Conservation (phyloP, 768 basidiomycete species). For the Russula sp. region DNA sequence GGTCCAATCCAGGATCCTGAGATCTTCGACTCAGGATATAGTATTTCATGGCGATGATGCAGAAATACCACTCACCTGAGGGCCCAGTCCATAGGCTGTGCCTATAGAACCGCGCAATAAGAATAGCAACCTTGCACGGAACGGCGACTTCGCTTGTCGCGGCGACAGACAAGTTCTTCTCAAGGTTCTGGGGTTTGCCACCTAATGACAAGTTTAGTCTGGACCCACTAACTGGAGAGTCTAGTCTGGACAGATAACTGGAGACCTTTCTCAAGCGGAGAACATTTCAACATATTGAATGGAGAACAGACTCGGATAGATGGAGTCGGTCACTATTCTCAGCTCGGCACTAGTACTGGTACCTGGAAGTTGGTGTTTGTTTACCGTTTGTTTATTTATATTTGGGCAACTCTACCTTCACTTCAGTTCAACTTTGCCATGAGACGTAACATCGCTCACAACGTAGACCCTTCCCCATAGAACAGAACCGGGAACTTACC, state of each 20-base stretch:
- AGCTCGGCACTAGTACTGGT: too few relatives aligned
- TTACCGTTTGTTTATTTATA: too few relatives aligned
- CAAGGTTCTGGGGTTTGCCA: neutral
- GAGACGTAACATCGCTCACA: neutral
- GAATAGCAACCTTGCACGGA: neutral
- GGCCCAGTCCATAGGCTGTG: neutral
- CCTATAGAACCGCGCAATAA: neutral
- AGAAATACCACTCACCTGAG: neutral
- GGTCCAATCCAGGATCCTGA: neutral
- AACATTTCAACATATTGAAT: neutral
- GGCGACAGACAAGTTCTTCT: neutral
- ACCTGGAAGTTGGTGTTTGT: too few relatives aligned
- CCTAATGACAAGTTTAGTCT: neutral
- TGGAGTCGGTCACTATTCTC: too few relatives aligned
- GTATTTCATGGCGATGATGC: too few relatives aligned
- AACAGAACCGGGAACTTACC: neutral
- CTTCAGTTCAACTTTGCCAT: too few relatives aligned
- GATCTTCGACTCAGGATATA: neutral
- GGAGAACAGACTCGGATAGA: neutral
- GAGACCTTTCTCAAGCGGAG: neutral
- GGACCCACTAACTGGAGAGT: neutral
- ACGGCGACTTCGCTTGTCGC: neutral
- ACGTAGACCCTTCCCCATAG: neutral
- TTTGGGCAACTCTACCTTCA: too few relatives aligned
- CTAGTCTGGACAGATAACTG: neutral